These are phyloP conservation scores for Tylopilus sp. DNA, from an alignment of 768 basidiomycete genomes.

Conservation along the genomic window DNA sequence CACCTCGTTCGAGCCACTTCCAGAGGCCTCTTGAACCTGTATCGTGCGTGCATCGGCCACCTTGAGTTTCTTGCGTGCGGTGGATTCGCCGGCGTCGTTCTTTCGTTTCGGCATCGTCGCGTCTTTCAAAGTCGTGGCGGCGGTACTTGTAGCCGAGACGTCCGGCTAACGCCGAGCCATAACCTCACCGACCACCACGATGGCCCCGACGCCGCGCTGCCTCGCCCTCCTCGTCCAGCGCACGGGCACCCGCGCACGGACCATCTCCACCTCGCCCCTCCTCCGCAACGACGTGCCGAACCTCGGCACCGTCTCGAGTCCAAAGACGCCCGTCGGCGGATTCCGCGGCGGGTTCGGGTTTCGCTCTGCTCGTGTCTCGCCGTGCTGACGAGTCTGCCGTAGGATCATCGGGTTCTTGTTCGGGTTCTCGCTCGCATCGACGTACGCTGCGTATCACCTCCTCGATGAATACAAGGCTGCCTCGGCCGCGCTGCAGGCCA, in stretches of 20 bases:
- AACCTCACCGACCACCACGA: slow-evolving; percentile 15
- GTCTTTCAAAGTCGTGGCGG: background rate
- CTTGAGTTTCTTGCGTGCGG: slow-evolving; percentile 62
- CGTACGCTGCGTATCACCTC: slow-evolving; percentile 81
- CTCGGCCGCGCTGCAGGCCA: slow-evolving; percentile 81
- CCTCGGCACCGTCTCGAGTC: slow-evolving; percentile 50
- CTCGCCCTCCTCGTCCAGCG: slow-evolving; percentile 18
- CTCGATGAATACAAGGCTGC: slow-evolving; percentile 89
- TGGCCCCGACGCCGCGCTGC: slow-evolving; percentile 37
- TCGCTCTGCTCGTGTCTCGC: slow-evolving; percentile 3
- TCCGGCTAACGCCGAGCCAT: slow-evolving; percentile 24
- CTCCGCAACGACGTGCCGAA: slow-evolving; percentile 47
- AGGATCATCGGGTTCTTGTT: slow-evolving; percentile 85
- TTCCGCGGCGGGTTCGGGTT: slow-evolving; percentile 58
- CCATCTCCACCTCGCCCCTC: slow-evolving; percentile 42
- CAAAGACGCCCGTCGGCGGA: slow-evolving; percentile 75
- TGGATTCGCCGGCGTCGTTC: slow-evolving; percentile 26
- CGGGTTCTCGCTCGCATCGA: slow-evolving; percentile 87
- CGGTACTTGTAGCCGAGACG: background rate
- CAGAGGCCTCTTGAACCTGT: slow-evolving; percentile 46
- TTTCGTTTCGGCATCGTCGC: slow-evolving; percentile 45
- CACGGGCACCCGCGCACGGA: slow-evolving; percentile 27
- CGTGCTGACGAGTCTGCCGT: background rate
- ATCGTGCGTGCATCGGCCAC: slow-evolving; percentile 63
- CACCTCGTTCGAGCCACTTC: slow-evolving; percentile 23